phyloP scores from a whole-genome alignment of 192 early-diverging fungal genomes.

The Irineochytrium annulatum region DNA sequence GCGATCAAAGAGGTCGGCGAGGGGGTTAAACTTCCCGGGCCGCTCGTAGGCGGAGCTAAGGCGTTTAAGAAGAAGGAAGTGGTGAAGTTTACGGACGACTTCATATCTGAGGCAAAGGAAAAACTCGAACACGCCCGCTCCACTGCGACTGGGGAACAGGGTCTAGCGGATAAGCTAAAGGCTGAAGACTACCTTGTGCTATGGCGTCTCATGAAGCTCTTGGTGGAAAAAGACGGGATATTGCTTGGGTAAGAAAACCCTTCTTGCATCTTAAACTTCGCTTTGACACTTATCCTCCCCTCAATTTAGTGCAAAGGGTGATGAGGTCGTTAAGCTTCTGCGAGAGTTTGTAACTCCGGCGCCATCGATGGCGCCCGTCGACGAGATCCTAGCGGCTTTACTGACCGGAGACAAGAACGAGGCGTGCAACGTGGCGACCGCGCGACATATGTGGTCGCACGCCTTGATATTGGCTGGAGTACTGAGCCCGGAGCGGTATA shows the following conservation, averaged over 20 bases:
- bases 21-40: constrained; percentile 5
- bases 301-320: not conserved
- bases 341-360: constrained; percentile 4
- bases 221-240: constrained; percentile 62
- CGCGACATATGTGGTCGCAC: constrained; percentile 73
- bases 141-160: not conserved
- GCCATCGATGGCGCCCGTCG: constrained; percentile 30
- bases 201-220: constrained; percentile 58
- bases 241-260: constrained; percentile 45
- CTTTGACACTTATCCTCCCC: not conserved
- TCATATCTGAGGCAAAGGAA: constrained; percentile 11
- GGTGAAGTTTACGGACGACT: constrained; percentile 22
- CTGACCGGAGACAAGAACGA: constrained; percentile 55
- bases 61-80: constrained; percentile 48
- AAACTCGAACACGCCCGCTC: no score
- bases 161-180: not conserved
- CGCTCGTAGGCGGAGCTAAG: constrained; percentile 25
- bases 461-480: constrained; percentile 87
- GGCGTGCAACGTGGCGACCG: constrained; percentile 48
- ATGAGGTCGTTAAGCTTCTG: constrained; percentile 6
- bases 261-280: not conserved
- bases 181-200: constrained; percentile 38
- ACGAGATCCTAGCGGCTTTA: constrained; percentile 60
- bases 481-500: constrained; percentile 78
- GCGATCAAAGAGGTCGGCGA: not conserved